phyloP scores from a whole-genome alignment of 768 basidiomycete species.

The Cantharellus cinnabarinus region DNA sequence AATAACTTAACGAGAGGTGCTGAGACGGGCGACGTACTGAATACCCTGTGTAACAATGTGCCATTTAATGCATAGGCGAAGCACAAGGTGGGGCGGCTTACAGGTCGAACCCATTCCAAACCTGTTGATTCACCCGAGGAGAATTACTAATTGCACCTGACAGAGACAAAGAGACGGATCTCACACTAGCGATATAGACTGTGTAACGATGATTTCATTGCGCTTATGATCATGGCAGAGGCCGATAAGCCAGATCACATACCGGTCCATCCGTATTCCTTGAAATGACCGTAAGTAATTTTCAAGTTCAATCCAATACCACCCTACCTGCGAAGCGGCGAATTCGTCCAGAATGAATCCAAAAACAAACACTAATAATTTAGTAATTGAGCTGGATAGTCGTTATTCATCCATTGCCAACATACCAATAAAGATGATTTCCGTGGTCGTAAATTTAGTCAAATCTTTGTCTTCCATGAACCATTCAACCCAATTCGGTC shows the following conservation, averaged over 20 bases:
- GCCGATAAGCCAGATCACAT: background rate
- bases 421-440: constrained; percentile 38
- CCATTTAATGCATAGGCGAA: background rate
- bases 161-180: background rate
- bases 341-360: constrained; percentile 79
- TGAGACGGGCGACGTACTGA: constrained; percentile 16
- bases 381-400: too few species aligned
- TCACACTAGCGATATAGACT: background rate
- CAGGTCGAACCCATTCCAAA: constrained; percentile 81
- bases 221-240: too few species aligned
- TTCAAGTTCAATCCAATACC: background rate
- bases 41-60: constrained; percentile 21
- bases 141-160: constrained; percentile 1
- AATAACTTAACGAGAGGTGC: too few species aligned
- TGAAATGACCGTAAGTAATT: background rate
- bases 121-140: constrained; percentile 21
- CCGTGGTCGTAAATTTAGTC: constrained; percentile 34
- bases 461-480: constrained; percentile 32
- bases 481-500: background rate
- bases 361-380: constrained; percentile 30
- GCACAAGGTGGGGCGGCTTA: constrained; percentile 4
- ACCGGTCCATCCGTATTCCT: background rate
- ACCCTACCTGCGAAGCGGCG: constrained; percentile 43
- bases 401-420: background rate
- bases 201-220: background rate